Base-by-base conservation (phyloP, 352 stramenopile genomes). In the Pythium chondricola region DNA sequence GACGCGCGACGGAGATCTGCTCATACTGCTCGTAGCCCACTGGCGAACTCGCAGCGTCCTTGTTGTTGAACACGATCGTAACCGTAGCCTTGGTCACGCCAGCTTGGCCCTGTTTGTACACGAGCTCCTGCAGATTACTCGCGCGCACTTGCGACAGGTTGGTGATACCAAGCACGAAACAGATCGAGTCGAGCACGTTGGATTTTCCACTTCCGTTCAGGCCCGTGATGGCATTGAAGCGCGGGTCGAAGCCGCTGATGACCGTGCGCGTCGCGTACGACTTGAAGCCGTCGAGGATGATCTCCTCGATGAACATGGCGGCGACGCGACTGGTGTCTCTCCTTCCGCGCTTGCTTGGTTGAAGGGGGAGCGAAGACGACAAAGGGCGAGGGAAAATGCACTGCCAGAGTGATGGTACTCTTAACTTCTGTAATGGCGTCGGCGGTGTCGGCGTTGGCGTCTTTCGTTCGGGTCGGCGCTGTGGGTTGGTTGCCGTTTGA, bases 231-330 rank as follows among this genome's bases (percentile, higher is more conserved):
- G 97, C 97, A 66, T 99, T 99, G 73, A 99, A 99, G 58, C 98
- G 89, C 35, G 88, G 87, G 68, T 99, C 97, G 64, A 99, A 99
- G 33, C 96, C 96, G 45, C 93, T 96, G 59, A 99, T 90, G 17
- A 99, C 96, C 25, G 97, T 99, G 54, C 95, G 85, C 63, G 91
- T 97, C 51, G 97, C 97, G 75, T 99, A 99, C 60, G 94, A 98
- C 85, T 99, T 99, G 85, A 99, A 99, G 11, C 97, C 97, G 68
- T 99, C 97, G 56, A 99, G 88, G 52, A 99, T 97, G 63, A 99
- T 97, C 81, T 99, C 94, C 69, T 99, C 91, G 63, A 99, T 97
- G 68, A 97, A 88, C 97, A 99, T 99, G 40, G 22, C 36, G 17
- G n/a, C n/a, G n/a, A n/a, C n/a, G n/a, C n/a, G n/a, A n/a, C n/a